Conservation (phyloP, 1,139 yeast genomes). For the Sugiyamaella neomexicana region DNA sequence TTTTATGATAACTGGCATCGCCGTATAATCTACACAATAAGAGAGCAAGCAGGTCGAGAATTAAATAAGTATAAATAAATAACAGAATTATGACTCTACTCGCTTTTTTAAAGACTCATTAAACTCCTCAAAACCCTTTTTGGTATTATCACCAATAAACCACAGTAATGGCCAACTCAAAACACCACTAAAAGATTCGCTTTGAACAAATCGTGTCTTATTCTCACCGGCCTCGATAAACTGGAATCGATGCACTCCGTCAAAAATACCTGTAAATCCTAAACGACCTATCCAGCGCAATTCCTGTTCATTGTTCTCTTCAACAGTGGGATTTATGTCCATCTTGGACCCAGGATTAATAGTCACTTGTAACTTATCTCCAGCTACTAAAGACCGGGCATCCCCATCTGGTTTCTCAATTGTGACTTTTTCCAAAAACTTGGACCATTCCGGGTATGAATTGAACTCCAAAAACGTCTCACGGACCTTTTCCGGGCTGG, state of each 20-base stretch:
- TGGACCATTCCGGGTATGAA: slow-evolving; percentile 16
- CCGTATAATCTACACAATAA: no score
- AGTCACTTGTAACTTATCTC: slow-evolving; percentile 5
- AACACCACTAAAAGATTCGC: slow-evolving; percentile 14
- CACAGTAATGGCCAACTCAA: slow-evolving; percentile 8
- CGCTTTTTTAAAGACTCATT: slow-evolving; percentile 16
- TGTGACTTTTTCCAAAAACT: slow-evolving; percentile 11
- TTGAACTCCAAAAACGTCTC: slow-evolving; percentile 15
- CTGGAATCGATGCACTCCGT: slow-evolving; percentile 17
- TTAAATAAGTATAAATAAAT: no score
- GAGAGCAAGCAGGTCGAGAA: no score
- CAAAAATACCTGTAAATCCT: slow-evolving; percentile 14
- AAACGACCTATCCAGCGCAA: slow-evolving; percentile 17
- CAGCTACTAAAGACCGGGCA: background rate
- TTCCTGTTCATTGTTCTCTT: slow-evolving; percentile 7
- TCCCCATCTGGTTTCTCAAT: background rate
- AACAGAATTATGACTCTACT: slow-evolving; percentile 7
- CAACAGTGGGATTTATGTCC: slow-evolving; percentile 13
- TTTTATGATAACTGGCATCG: no score
- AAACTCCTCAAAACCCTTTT: slow-evolving; percentile 15
- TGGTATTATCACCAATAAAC: slow-evolving; percentile 9
- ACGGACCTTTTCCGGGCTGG: slow-evolving; percentile 17
- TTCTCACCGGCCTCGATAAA: slow-evolving; percentile 11
- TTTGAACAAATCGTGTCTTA: slow-evolving; percentile 15
- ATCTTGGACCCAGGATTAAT: slow-evolving; percentile 14